Conservation (phyloP, 2,329 filamentous ascomycete genomes). For the Cucurbitaria berberidis region DNA sequence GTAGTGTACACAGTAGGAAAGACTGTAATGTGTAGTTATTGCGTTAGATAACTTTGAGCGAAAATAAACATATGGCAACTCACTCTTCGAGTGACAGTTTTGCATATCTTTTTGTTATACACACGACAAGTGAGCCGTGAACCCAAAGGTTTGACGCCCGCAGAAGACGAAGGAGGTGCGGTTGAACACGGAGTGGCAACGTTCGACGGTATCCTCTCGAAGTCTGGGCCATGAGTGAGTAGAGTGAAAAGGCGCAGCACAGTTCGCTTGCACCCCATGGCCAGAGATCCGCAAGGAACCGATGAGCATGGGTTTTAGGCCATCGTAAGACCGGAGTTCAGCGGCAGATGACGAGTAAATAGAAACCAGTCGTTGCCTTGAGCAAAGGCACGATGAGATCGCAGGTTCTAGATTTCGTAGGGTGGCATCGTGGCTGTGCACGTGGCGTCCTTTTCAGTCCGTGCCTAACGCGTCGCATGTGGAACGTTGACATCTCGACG, state of each 20-base stretch:
- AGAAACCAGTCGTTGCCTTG: neutral
- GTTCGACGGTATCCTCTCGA: neutral
- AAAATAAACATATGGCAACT: neutral
- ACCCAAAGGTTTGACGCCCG: neutral
- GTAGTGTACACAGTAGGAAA: too few relatives aligned
- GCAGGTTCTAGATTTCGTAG: neutral
- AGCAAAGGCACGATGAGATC: neutral
- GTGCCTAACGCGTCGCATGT: neutral
- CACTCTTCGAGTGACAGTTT: neutral
- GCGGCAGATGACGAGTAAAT: neutral
- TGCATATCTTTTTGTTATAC: neutral
- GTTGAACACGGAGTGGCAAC: neutral
- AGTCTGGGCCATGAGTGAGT: neutral
- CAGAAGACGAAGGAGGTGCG: neutral
- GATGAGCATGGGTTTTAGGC: neutral
- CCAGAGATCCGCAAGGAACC: neutral
- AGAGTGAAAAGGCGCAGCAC: neutral
- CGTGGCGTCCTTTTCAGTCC: neutral
- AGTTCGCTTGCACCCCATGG: neutral
- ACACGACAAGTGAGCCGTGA: neutral
- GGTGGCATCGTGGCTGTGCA: neutral
- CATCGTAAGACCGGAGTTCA: neutral
- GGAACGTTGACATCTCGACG: neutral
- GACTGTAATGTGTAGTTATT: too few relatives aligned
- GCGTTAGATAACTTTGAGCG: too few relatives aligned